A percentile compares a stretch with the other conserved stretches of the same genome.
phyloP scores from a whole-genome alignment of 1,139 yeast genomes.

The Chernovozyma aurita region DNA sequence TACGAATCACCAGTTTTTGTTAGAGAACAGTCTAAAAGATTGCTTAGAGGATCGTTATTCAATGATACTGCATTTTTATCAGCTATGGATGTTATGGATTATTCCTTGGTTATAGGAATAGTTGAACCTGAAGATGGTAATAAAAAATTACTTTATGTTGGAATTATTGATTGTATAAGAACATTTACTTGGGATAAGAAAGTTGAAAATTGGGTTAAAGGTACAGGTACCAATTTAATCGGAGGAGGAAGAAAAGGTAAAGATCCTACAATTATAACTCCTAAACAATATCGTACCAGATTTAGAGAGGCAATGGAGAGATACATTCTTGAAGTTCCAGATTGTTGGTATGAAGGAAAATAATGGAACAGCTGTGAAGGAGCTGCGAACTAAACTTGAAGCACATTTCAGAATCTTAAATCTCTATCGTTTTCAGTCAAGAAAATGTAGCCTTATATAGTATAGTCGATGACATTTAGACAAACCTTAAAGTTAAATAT shows the following conservation, averaged over 20 bases:
- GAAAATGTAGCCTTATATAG: no score
- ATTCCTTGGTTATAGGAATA: conserved; percentile 89
- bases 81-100: conserved; percentile 99
- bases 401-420: no score
- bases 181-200: conserved; percentile 99
- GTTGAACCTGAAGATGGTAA: conserved; percentile 48
- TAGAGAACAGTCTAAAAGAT: conserved; percentile 83
- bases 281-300: conserved; percentile 87
- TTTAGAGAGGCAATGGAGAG: conserved; percentile 98
- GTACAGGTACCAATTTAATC: conserved; percentile 66
- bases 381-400: no score
- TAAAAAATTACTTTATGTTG: conserved; percentile 71
- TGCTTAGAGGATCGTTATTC: conserved; percentile 83
- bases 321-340: conserved; percentile 92
- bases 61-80: conserved; percentile 92
- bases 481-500: no score
- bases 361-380: neutral
- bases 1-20: conserved; percentile 95
- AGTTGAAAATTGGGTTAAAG: conserved; percentile 98
- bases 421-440: no score
- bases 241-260: conserved; percentile 73
- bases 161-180: conserved; percentile 91
- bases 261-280: conserved; percentile 96
- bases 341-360: conserved; percentile 60
- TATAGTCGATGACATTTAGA: no score